Percentiles rank a stretch among this genome's conserved stretches.
Evolutionary conservation across 140 eudicot genomes (phyloP).

Genomic region (Senecio squalidus): DNA sequence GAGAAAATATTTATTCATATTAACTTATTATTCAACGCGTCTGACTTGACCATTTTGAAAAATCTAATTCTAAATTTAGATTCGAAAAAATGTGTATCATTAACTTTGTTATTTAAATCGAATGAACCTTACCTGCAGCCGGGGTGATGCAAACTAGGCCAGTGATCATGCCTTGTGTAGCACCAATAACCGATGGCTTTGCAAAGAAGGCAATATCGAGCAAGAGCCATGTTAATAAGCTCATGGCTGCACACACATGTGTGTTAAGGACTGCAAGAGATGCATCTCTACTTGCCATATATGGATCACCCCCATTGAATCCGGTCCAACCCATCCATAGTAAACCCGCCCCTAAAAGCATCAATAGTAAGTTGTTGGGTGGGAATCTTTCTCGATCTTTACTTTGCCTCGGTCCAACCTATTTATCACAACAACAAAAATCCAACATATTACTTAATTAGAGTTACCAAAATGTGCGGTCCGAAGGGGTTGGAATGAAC

Average conservation of each 20-base stretch:
- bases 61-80: background rate
- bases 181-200: constrained; percentile 88
- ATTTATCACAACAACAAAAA: background rate
- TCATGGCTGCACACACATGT: constrained; percentile 71
- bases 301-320: constrained; percentile 91
- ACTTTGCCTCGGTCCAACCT: constrained; percentile 83
- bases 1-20: too few species aligned
- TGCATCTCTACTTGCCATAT: constrained; percentile 66
- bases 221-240: constrained; percentile 80
- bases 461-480: too few species aligned
- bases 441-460: too few species aligned
- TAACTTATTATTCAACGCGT: too few species aligned
- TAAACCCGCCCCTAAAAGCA: constrained; percentile 87
- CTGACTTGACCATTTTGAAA: background rate
- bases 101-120: background rate
- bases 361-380: constrained; percentile 77
- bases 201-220: constrained; percentile 63
- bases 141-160: constrained; percentile 94
- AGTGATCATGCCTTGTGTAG: constrained; percentile 87
- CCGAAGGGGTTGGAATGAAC: too few species aligned
- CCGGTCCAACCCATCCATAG: constrained; percentile 99
- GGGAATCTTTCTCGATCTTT: constrained; percentile 80
- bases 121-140: constrained; percentile 56
- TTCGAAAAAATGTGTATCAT: background rate
- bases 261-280: constrained; percentile 84